Evolutionary conservation across 1,284 basidiomycete species (phyloP), one percentile per base, ranked within the genome.

Genomic region (Veloporphyrellus conicus): DNA sequence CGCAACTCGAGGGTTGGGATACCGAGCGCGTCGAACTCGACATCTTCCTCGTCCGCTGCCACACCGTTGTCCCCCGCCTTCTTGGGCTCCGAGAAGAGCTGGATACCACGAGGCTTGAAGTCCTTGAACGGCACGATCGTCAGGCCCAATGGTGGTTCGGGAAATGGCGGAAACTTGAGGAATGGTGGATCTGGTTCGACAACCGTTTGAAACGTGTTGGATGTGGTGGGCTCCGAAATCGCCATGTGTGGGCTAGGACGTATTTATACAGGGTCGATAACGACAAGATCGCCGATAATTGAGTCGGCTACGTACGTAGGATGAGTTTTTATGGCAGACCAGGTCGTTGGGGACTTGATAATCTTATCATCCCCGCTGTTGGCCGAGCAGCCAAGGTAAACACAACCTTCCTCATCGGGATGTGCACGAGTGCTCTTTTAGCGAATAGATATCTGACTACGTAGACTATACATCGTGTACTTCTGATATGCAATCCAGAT

Each of bases 81-180:
- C 34, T 25, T 61, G 28, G 40, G 22, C 42, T 66, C 65, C 16
- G 57, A 55, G 25, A 64, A 68, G 46, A 78, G 63, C 27, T 69
- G 71, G 47, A 87, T 82, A 3, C 84, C 85, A 31, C 61, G 65
- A n/a, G 82, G 76, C 56, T 73, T 75, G 68, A 81, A 87, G 18
- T 71, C 57, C 34, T 68, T 72, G 71, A 84, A 87, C 0, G 82
- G 71, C 45, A 76, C 68, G 60, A 87, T 74, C 5, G 61, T 64
- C 41, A 75, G 73, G n/a, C 78, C 80, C 0, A 63, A 59, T 0
- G 81, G 81, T 9, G 68, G 57, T 27, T 54, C 29, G 20, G 84
- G 83, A 57, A 83, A 85, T 0, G 84, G 84, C 0, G 83, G 85
- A 58, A 81, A 86, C 18, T 40, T 68, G 49, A 61, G 3, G 38